Base-by-base conservation (phyloP, 257 asterid genomes). In the Parsonsia alboflavescens region DNA sequence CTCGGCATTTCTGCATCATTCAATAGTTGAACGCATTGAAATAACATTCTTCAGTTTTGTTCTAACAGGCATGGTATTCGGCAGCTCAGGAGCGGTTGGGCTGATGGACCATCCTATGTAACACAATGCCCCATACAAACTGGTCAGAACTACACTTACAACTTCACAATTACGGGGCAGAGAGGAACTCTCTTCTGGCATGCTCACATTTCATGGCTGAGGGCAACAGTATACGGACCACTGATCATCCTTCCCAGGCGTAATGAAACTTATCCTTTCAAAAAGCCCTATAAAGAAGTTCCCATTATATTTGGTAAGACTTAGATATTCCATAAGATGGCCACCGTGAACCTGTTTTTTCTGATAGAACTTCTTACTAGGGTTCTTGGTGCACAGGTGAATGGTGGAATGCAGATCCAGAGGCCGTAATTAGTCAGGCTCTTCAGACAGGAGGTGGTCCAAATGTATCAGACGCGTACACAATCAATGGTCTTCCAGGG, bases 101-200 rank as follows among this genome's bases (percentile, higher is more conserved):
- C 93, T 0, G 93, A 89, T 42, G 96, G 96, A 67, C 96, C 96
- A 0, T 82, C 90, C 0, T 89, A 89, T 4, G 76, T 88, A 12
- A 86, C 96, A 26, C 96, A 89, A 75, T 89, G 96, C 74, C 96
- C 96, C 6, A 89, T 89, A 11, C 91, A 82, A 72, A 80, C 82
- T 10, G 87, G 88, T 19, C 89, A 86, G 57, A 79, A 58, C 0
- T 89, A 89, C 73, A 76, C 66, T n/a, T 89, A 89, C 67, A 89
- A 89, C 84, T 89, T 84, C 91, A 89, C 96, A 22, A 84, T 88
- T 71, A 82, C 82, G 0, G 93, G 91, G 45, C 96, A 89, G 79
- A 84, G 90, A 77, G 96, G 96, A 8, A 89, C 96, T 17, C 85
- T 88, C 73, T 84, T 86, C 82, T 87, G 91, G 91, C 96, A 89